Conservation (phyloP, 2,329 filamentous ascomycete genomes). For the Mycosphaerella sp. region DNA sequence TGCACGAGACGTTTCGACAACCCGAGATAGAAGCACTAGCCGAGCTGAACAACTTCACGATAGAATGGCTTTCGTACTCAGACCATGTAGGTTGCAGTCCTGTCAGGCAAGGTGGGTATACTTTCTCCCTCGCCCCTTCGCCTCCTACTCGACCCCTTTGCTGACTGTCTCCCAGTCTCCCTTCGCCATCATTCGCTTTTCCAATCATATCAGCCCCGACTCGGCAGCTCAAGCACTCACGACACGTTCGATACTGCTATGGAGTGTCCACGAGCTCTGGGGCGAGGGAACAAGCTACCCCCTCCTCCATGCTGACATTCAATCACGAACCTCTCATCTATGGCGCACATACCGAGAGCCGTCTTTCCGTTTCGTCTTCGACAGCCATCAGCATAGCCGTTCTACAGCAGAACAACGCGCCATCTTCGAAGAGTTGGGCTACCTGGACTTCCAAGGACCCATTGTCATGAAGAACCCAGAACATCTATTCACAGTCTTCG, state of each 20-base stretch:
- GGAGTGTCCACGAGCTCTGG: conserved; percentile 87
- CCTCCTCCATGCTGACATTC: conserved; percentile 62
- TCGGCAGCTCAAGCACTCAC: conserved; percentile 60
- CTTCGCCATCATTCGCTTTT: conserved; percentile 69
- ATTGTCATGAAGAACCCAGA: conserved; percentile 71
- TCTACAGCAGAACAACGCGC: conserved; percentile 56
- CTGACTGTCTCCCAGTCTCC: conserved; percentile 57
- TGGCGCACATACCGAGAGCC: conserved; percentile 60
- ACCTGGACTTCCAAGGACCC: conserved; percentile 68
- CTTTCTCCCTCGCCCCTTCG: conserved; percentile 5
- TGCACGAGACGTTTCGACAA: conserved; percentile 82
- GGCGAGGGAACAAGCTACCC: conserved; percentile 62
- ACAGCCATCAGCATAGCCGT: conserved; percentile 73
- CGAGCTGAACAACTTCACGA: conserved; percentile 56
- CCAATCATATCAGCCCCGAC: conserved; percentile 13
- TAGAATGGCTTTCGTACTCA: conserved; percentile 71
- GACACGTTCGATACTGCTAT: conserved; percentile 70
- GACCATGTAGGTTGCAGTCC: conserved; percentile 55
- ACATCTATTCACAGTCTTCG: conserved; percentile 71
- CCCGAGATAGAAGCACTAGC: conserved; percentile 80
- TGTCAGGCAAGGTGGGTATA: conserved; percentile 1
- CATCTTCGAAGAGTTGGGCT: conserved; percentile 76
- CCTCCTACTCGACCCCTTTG: background rate
- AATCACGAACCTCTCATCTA: conserved; percentile 51
- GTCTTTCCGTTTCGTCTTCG: conserved; percentile 79